Conservation (phyloP, 352 stramenopile species). For the Halophytophthora polymorphica region DNA sequence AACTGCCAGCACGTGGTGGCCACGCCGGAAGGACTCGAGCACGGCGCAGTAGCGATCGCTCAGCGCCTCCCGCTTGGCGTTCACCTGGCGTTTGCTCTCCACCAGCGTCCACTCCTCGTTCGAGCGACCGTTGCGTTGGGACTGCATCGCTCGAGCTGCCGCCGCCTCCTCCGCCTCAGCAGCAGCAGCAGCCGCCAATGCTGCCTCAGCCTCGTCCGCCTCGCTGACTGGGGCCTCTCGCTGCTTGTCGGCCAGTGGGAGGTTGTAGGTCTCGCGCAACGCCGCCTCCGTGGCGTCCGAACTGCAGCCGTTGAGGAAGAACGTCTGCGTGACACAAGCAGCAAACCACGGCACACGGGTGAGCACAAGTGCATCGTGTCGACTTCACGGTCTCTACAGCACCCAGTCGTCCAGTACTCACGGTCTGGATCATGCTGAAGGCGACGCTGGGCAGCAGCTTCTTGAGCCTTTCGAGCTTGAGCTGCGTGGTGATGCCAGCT, state of each 20-base stretch:
- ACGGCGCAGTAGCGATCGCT: slow-evolving; percentile 60
- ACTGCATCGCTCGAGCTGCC: slow-evolving; percentile 7
- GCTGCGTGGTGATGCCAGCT: slow-evolving; percentile 52
- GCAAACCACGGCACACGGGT: slow-evolving; percentile 8
- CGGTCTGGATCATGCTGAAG: slow-evolving; percentile 51
- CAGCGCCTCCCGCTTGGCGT: slow-evolving; percentile 47
- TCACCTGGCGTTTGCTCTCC: slow-evolving; percentile 48
- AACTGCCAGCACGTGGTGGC: slow-evolving; percentile 45
- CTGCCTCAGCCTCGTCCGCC: slow-evolving; percentile 25
- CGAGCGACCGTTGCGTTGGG: background rate
- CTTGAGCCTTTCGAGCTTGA: slow-evolving; percentile 66
- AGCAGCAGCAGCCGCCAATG: slow-evolving; percentile 14
- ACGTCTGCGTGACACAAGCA: slow-evolving; percentile 38
- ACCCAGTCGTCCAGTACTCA: slow-evolving; percentile 11
- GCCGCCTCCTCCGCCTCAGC: slow-evolving; percentile 13
- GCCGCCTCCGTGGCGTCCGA: slow-evolving; percentile 63
- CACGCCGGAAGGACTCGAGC: slow-evolving; percentile 53
- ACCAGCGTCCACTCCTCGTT: slow-evolving; percentile 43
- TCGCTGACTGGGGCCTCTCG: slow-evolving; percentile 2
- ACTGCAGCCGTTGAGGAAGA: slow-evolving; percentile 62
- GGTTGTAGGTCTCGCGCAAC: slow-evolving; percentile 59
- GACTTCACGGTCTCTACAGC: too few species aligned
- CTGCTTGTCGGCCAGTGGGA: slow-evolving; percentile 30
- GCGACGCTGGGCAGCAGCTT: slow-evolving; percentile 54
- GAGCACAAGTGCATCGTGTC: too few species aligned